Base-by-base conservation (phyloP, 2,329 filamentous ascomycete genomes). In the Cladobotryum protrusum region DNA sequence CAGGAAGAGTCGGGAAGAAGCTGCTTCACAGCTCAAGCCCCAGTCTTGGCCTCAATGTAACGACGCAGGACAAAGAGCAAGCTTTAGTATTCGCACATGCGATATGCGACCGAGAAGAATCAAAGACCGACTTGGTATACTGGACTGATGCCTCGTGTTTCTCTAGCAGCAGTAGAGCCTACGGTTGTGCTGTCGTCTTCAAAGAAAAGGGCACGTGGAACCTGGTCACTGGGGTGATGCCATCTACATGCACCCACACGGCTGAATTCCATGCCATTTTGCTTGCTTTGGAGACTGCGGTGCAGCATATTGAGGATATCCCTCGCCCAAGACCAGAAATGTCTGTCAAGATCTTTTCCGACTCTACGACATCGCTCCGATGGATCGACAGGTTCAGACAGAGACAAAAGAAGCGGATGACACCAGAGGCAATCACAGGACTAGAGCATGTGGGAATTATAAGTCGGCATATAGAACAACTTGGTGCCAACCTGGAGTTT, bases 311-410 rank as follows among this genome's bases (percentile, higher is more conserved):
- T 11, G 15, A 42, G 5, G 39, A 46, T 8, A 15, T 12, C 14
- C 15, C 32, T 4, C 12, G 14, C 7, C 17, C 32, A n/a, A 24
- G 18, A 24, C 11, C 15, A 37, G 14, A 48, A 9, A 43, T 36
- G 9, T 34, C 48, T 1, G 46, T 59, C 14, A 47, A 52, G 44
- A 39, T 58, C 24, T 56, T 54, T 13, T 57, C 46, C 5, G 54
- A 53, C 35, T 48, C 34, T 3, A 37, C 49, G 13, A 2, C 3
- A 2, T 19, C 50, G 4, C 35, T 59, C n/a, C 35, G 14, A 8
- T n/a, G 13, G 6, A 41, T 50, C 34, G 5, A 39, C 33, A 20
- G 40, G 24, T 46, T 8, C 2, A 36, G 14, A 18, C 15, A 17
- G 14, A 33, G 41, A 18, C 18, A 17, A 6, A 15, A 17, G n/a